Evolutionary conservation across 148 eudicot genomes (phyloP), one percentile per base, ranked within the genome.

Genomic region (Chenopodium berlandieri): DNA sequence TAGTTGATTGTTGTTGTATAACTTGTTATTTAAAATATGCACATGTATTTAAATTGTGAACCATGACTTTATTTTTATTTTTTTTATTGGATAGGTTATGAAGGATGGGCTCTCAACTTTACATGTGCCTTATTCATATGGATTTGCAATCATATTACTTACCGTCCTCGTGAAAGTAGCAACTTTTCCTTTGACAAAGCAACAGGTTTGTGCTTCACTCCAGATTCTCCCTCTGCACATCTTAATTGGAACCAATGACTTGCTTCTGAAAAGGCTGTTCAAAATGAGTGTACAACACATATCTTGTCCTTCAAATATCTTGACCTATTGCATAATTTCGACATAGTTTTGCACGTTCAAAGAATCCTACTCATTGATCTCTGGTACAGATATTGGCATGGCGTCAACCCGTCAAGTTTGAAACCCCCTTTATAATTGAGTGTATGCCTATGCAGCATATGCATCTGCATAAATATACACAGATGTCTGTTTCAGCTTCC

Each of bases 91-190:
- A 50, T 89, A 94, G 98, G 89, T 94, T 73, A 75, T 94, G 81
- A 90, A 94, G 87, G 94, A 88, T 82, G 96, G 94, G 78, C 90
- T 94, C 73, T 6, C 85, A 68, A 85, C 92, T 65, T 87, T 94
- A 81, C 98, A 94, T 56, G 82, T 92, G 58, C 98, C 98, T 13
- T 94, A 94, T 81, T 84, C 98, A 23, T 94, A 94, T 82, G 98
- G 98, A 80, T 91, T 94, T 79, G 97, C 98, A 14, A 92, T 94
- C 82, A 92, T 94, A 78, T 87, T 94, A 88, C 94, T 94, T 65
- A 94, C 98, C 60, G 82, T 94, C 78, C n/a, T 91, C 8, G 97
- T 94, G 71, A 94, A 94, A 84, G 48, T 86, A 30, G 94, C 87
- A 68, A 94, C 98, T 27, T 83, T 86, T 81, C 98, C 98, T 66